phyloP scores from a whole-genome alignment of 2,329 filamentous ascomycete genomes.

The Stagonosporopsis rhizophila region DNA sequence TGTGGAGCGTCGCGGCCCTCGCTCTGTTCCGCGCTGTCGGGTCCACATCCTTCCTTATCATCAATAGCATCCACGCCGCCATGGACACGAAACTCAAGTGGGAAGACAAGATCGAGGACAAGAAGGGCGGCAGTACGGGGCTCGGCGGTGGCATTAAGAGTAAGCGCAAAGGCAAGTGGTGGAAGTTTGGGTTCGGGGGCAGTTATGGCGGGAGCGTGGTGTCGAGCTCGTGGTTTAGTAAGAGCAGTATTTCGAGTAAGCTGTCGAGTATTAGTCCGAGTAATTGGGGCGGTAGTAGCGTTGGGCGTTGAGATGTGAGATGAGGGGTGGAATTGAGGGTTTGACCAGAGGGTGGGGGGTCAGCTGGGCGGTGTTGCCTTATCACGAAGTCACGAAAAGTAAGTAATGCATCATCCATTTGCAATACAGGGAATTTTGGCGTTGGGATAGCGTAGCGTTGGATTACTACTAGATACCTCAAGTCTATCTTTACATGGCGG shows the following conservation, averaged over 20 bases:
- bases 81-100: slow-evolving; percentile 83
- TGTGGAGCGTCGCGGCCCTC: slow-evolving; percentile 87
- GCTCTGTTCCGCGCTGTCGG: slow-evolving; percentile 90
- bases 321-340: background rate
- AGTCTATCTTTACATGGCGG: background rate
- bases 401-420: slow-evolving; percentile 5
- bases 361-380: background rate
- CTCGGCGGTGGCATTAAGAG: slow-evolving; percentile 36
- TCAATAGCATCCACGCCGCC: slow-evolving; percentile 82
- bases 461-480: slow-evolving; percentile 7
- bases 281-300: slow-evolving; percentile 44
- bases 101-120: slow-evolving; percentile 45
- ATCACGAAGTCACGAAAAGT: slow-evolving; percentile 9
- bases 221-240: slow-evolving; percentile 48
- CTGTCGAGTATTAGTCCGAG: slow-evolving; percentile 43
- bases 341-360: background rate
- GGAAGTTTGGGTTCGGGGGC: slow-evolving; percentile 27
- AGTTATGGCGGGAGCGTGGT: slow-evolving; percentile 32
- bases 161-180: slow-evolving; percentile 32
- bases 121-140: slow-evolving; percentile 35
- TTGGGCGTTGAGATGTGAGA: slow-evolving; percentile 22
- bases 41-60: slow-evolving; percentile 78
- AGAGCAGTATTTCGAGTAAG: slow-evolving; percentile 49
- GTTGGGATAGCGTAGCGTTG: background rate
- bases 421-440: background rate